Percentiles rank a stretch among this genome's conserved stretches.
Conservation (phyloP, 148 eudicot species). For the Rheum nobile region DNA sequence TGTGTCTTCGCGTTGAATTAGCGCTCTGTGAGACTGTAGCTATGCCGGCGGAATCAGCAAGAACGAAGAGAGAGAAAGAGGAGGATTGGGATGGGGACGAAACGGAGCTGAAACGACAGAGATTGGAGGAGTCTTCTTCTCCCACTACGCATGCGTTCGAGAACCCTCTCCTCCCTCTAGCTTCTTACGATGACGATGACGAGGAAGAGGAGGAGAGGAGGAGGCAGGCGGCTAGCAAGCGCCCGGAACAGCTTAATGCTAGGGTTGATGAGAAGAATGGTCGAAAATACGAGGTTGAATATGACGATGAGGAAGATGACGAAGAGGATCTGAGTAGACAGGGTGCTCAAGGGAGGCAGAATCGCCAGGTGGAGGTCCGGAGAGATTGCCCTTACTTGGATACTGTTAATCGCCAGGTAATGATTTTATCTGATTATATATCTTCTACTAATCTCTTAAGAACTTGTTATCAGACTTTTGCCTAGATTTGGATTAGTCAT, state of each 20-base stretch:
- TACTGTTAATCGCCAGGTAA: conserved; percentile 95
- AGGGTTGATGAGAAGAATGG: conserved; percentile 14
- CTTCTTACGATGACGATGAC: conserved; percentile 67
- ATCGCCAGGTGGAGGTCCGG: conserved; percentile 45
- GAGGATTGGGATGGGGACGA: conserved; percentile 16
- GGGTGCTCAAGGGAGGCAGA: conserved; percentile 25
- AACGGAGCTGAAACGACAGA: conserved; percentile 43
- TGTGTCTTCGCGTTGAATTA: background rate
- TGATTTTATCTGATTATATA: background rate
- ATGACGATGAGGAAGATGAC: conserved; percentile 25
- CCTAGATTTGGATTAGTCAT: background rate
- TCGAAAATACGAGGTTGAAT: conserved; percentile 7
- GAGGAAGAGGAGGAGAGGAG: conserved; percentile 45
- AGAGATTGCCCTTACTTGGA: conserved; percentile 90
- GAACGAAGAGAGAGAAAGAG: conserved; percentile 35
- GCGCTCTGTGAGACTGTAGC: background rate
- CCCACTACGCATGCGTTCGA: conserved; percentile 37
- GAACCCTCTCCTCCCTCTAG: conserved; percentile 67
- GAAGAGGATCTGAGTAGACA: conserved; percentile 17
- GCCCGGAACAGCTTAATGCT: conserved; percentile 8
- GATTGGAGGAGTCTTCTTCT: conserved; percentile 20
- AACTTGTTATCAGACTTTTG: background rate
- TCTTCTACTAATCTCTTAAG: background rate
- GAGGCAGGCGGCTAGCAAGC: conserved; percentile 15
- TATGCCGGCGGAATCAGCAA: conserved; percentile 17